These are phyloP conservation scores for Plantago lanceolata DNA, from an alignment of 305 asterid genomes.

Conservation along the genomic window DNA sequence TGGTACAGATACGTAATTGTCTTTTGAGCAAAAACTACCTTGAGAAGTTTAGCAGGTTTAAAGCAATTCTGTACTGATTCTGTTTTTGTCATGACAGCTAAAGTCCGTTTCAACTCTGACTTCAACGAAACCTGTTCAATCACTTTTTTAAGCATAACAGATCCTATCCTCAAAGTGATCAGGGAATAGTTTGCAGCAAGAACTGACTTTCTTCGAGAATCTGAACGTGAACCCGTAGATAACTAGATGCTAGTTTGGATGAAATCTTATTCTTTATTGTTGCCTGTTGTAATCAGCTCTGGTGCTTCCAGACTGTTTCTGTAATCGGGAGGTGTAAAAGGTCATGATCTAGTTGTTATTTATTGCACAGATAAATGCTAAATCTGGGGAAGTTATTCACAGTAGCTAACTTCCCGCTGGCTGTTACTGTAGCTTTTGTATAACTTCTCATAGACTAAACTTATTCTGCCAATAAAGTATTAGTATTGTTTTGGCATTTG, in stretches of 20 bases:
- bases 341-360: conserved; percentile 20
- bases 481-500: not conserved
- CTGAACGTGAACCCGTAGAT: conserved; percentile 29
- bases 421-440: conserved; percentile 21
- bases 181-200: conserved; percentile 28
- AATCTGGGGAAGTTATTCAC: conserved; percentile 25
- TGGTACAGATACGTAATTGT: not conserved
- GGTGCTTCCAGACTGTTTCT: conserved; percentile 32
- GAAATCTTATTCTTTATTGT: conserved; percentile 43
- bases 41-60: not conserved
- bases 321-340: conserved; percentile 30
- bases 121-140: conserved; percentile 43
- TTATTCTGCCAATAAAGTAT: not conserved
- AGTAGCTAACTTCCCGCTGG: conserved; percentile 47
- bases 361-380: not conserved
- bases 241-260: conserved; percentile 25
- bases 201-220: conserved; percentile 31
- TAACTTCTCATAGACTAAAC: not conserved
- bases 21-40: not conserved
- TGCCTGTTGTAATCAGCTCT: conserved; percentile 39
- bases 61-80: conserved; percentile 22
- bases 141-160: conserved; percentile 47
- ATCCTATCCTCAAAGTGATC: conserved; percentile 26
- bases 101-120: conserved; percentile 63
- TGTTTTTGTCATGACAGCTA: conserved; percentile 51